These are phyloP conservation scores for Akanthomyces muscarius DNA, from an alignment of 2,329 filamentous ascomycete genomes.

Conservation along the genomic window DNA sequence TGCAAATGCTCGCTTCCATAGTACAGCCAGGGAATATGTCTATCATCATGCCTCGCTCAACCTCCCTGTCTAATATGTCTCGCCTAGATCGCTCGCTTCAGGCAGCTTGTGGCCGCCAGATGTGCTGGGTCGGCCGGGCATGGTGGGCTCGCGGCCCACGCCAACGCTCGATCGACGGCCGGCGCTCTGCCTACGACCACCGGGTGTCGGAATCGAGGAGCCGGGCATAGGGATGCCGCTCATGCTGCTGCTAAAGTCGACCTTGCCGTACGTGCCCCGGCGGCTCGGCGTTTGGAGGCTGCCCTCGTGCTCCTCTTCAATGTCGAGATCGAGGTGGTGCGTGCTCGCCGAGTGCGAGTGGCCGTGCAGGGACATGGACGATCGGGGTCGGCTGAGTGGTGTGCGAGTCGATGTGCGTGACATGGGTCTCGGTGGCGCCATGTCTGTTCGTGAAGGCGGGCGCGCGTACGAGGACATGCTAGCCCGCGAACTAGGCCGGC, in stretches of 20 bases:
- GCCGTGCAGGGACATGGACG: constrained; percentile 61
- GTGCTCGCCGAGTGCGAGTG: constrained; percentile 57
- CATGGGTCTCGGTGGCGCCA: constrained; percentile 55
- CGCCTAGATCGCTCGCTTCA: constrained; percentile 42
- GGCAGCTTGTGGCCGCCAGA: constrained; percentile 36
- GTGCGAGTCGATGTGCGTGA: constrained; percentile 65
- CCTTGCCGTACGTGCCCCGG: constrained; percentile 49
- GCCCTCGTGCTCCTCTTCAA: constrained; percentile 39
- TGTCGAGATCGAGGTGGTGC: constrained; percentile 49
- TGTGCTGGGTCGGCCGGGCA: constrained; percentile 28
- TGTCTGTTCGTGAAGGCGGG: constrained; percentile 51
- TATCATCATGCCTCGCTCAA: not conserved
- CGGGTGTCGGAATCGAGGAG: constrained; percentile 42
- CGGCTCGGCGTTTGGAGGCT: constrained; percentile 51
- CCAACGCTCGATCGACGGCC: constrained; percentile 41
- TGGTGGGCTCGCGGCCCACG: constrained; percentile 24
- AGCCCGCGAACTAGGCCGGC: constrained; percentile 69
- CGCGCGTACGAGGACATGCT: constrained; percentile 55
- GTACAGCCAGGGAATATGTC: constrained; percentile 11
- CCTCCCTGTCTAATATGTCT: constrained; percentile 44
- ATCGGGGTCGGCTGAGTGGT: constrained; percentile 65
- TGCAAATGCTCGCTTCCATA: constrained; percentile 16
- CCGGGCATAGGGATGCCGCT: constrained; percentile 38
- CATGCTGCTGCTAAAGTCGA: constrained; percentile 38
- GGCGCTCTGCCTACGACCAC: constrained; percentile 40